Base-by-base conservation (phyloP, 2,329 filamentous ascomycete genomes). In the Zymoseptoria passerinii region DNA sequence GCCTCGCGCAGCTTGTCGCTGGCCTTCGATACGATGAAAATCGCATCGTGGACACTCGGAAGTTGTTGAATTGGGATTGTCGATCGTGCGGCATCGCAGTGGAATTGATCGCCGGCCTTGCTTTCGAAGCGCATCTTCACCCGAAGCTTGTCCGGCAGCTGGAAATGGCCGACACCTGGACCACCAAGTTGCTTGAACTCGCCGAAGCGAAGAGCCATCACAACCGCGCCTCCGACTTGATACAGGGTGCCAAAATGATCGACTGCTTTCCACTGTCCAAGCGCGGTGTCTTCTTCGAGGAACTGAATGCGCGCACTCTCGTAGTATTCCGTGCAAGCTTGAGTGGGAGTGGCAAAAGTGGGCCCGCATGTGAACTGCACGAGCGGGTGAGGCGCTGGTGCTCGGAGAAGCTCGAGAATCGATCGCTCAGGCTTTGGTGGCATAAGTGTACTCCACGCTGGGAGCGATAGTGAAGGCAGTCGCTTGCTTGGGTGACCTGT, bases 121-220 rank as follows among this genome's bases (percentile, higher is more conserved):
- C n/a, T 16, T 16, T 44, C 35, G 29, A 54, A 53, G 6, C 29
- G 27, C 28, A 59, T 55, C 16, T 52, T 54, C 1, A 51, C 35
- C 4, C 10, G 52, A 18, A 64, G 57, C 8, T 61, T 51, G 52
- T 63, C 63, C 1, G 63, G 63, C 5, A 65, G 53, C 7, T 55
- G 48, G 28, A 62, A 63, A 13, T 57, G 83, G 0, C 82, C 81
- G 68, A 80, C 84, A 48, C 72, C 75, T 65, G 53, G 29, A 4
- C 61, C 63, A n/a, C 58, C 56, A 16, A 63, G 52, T 28, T 53
- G 56, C 13, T 51, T 48, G 48, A 58, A 59, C 1, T 50, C 20
- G 28, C 44, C 35, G 56, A 64, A 65, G 7, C 20, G 53, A 7
- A 65, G 57, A 8, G 60, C 63, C 57, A 65, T 50, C 4, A 59